These are phyloP conservation scores for Ampelocalamus luodianensis DNA, from an alignment of 176 grass and related monocot genomes.

Conservation along the genomic window DNA sequence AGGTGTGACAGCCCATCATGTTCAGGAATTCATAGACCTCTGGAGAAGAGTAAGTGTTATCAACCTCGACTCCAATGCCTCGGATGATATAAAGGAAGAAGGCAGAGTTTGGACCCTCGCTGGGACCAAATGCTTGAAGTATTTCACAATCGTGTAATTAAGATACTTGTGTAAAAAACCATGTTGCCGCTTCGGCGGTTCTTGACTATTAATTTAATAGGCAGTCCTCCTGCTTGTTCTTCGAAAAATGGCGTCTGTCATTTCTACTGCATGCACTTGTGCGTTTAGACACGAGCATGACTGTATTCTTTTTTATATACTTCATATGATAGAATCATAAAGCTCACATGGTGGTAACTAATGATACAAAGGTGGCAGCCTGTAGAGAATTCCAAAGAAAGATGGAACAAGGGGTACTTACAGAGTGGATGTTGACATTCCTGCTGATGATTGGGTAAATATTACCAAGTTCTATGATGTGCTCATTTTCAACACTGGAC, in stretches of 20 bases:
- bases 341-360: slow-evolving; percentile 59
- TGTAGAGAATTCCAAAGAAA: slow-evolving; percentile 53
- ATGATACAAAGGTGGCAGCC: slow-evolving; percentile 92
- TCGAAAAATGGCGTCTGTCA: background rate
- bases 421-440: slow-evolving; percentile 79
- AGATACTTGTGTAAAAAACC: too few species aligned
- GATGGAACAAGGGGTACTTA: slow-evolving; percentile 66
- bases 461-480: slow-evolving; percentile 86
- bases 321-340: slow-evolving; percentile 28
- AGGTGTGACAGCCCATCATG: too few species aligned
- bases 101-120: too few species aligned
- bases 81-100: too few species aligned
- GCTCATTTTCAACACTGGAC: slow-evolving; percentile 94
- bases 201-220: too few species aligned
- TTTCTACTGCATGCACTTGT: slow-evolving; percentile 27
- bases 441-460: slow-evolving; percentile 74
- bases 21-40: too few species aligned
- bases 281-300: background rate
- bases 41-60: too few species aligned
- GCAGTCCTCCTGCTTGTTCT: too few species aligned
- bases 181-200: too few species aligned
- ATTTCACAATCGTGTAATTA: too few species aligned
- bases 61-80: too few species aligned
- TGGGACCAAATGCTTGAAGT: too few species aligned
- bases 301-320: background rate